Base-by-base conservation (phyloP, 805 yeast genomes). In the Monosporozyma servazzii region DNA sequence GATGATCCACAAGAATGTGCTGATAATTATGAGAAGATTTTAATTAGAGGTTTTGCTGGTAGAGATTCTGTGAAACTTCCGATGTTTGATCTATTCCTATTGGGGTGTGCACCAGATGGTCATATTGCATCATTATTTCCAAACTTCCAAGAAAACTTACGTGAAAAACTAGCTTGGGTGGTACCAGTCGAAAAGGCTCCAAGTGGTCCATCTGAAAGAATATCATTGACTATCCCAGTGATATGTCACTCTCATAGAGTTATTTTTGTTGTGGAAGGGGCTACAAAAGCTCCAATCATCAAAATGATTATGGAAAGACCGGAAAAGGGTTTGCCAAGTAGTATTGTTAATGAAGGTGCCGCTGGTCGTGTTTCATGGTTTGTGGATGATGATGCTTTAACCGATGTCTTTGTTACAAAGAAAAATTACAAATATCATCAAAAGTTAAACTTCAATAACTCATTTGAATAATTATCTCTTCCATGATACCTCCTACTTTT, bases 21-120 rank as follows among this genome's bases (percentile, higher is more conserved):
- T 5, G 98, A 93, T 66, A 78, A 75, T 56, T 93, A 93, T 70
- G 99, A 93, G 65, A 87, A 88, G 70, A 75, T 81, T 20, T 74
- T 93, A 51, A 86, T 93, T 52, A 81, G 79, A 63, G 93, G 91
- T 50, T 93, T 93, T 72, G 99, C 99, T 10, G 89, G 87, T 50
- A 91, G 95, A 66, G 98, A 93, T 69, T 84, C 96, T 17, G 99
- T 93, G 51, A 89, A 90, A 70, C 76, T 91, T 55, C 99, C 99
- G 53, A 82, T 88, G 80, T 91, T 93, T 71, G 98, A 93, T 68
- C 72, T 93, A 50, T 78, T 93, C 55, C 73, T 93, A 57, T 75
- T 93, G 53, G 99, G 99, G 25, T 91, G 98, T 75, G 99, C 99
- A 0, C 98, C 98, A 2, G 99, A 91, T 68, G 99, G 99, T 21